Conservation (phyloP, 2,329 filamentous ascomycete species). For the Exophiala phaeomuriformis region DNA sequence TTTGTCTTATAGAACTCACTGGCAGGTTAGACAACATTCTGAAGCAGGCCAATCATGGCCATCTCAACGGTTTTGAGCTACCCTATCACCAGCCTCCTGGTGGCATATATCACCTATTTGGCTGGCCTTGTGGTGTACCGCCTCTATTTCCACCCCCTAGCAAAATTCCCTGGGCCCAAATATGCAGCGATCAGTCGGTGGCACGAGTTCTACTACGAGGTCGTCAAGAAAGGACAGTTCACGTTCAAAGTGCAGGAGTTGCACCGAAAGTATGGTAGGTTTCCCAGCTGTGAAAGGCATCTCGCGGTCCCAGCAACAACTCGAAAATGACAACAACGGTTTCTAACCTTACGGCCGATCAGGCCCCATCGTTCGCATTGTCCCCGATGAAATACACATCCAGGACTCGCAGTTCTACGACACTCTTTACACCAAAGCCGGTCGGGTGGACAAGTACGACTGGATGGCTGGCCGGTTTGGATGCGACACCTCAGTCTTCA, state of each 20-base stretch:
- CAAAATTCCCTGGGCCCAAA: conserved; percentile 31
- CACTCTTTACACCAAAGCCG: conserved; percentile 30
- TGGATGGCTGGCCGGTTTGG: conserved; percentile 30
- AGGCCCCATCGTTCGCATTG: conserved; percentile 33
- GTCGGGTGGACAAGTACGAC: conserved; percentile 30
- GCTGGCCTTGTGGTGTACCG: conserved; percentile 24
- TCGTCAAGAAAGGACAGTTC: conserved; percentile 25
- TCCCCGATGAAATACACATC: conserved; percentile 32
- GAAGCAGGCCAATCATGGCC: background rate
- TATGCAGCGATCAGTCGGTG: conserved; percentile 29
- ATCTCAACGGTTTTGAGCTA: background rate
- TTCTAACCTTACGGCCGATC: background rate
- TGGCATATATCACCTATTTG: conserved; percentile 9
- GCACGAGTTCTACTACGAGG: conserved; percentile 30
- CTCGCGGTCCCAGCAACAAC: too few species aligned
- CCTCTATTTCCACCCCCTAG: conserved; percentile 31
- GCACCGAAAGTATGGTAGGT: conserved; percentile 29
- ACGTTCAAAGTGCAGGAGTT: conserved; percentile 26
- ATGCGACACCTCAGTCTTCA: conserved; percentile 30
- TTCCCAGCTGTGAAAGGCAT: background rate
- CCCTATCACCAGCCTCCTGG: conserved; percentile 1
- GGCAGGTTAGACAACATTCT: background rate
- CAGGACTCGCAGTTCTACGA: conserved; percentile 30
- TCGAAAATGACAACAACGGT: background rate
- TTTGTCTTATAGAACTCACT: too few species aligned